Evolutionary conservation across 2,329 filamentous ascomycete species (phyloP).

Genomic region (Beauveria varroae): DNA sequence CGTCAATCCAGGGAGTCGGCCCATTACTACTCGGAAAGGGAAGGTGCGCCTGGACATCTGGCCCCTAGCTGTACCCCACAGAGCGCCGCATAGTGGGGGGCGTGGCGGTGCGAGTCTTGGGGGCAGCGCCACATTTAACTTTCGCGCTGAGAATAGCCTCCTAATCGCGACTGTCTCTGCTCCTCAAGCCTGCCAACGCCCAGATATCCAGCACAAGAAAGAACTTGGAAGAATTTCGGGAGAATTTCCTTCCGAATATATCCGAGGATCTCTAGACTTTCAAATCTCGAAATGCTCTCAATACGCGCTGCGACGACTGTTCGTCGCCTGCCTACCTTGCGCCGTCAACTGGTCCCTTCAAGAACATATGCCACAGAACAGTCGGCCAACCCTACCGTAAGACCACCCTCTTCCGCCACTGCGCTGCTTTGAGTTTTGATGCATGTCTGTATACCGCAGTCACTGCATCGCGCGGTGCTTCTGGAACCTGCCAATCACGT

Average conservation of each 20-base stretch:
- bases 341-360: not conserved
- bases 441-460: not conserved
- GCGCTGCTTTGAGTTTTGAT: no score
- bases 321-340: not conserved
- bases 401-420: not conserved
- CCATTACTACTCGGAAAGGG: not conserved
- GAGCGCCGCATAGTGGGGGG: not conserved
- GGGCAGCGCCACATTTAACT: not conserved
- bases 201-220: not conserved
- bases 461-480: not conserved
- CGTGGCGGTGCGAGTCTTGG: not conserved
- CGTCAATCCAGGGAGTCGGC: conserved; percentile 12
- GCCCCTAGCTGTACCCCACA: conserved; percentile 6
- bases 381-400: conserved; percentile 10
- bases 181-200: not conserved
- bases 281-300: not conserved
- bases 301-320: not conserved
- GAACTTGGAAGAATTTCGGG: not conserved
- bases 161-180: not conserved
- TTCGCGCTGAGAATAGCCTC: not conserved
- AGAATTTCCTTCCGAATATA: no score
- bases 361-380: conserved; percentile 9
- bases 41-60: conserved; percentile 6
- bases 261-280: no score
- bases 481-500: not conserved